Evolutionary conservation across 2,329 filamentous ascomycete species (phyloP), one percentile per base, ranked within the genome.

Genomic region (Fusarium albidum): DNA sequence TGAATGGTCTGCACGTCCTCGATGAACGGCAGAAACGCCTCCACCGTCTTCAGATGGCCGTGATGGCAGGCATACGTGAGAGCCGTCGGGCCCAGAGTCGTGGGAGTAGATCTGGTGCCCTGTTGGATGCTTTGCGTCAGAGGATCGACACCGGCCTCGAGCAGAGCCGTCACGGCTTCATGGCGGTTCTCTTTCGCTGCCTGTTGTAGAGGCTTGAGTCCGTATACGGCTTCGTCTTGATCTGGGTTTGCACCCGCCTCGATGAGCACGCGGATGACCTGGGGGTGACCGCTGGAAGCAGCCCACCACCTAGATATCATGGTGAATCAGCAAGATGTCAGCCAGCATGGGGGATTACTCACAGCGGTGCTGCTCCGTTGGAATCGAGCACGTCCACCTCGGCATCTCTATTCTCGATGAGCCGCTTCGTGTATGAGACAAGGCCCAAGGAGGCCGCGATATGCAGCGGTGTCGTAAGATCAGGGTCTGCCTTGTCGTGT

Each of bases 91-190:
- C 68, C 68, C 4, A 27, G 35, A 1, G 55, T 59, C 35, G 14
- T 58, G 5, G 26, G 32, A n/a, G 35, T 51, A 37, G 57, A 52
- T 11, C 49, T 49, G 15, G 33, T 49, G 60, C 37, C 38, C 9
- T 68, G 58, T 7, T 26, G 25, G 4, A 63, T 66, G 46, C 70
- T 73, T 6, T 42, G 11, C 1, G 70, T 70, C 4, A 73, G 32
- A 1, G 73, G 69, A 28, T 72, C 57, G 1, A 73, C 71, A 6
- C 75, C 75, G 29, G 73, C 71, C 8, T 68, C 54, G 5, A 78
- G 52, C 4, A 78, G 57, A 2, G 64, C 46, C 13, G 46, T 53
- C 5, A 73, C 63, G 26, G 67, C 68, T 6, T 55, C 56, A 25
- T 38, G 31, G 5, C 53, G 43, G 31, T 74, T 74, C n/a, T 55